Evolutionary conservation across 352 stramenopile species (phyloP), one percentile per base, ranked within the genome.

Genomic region (Globisporangium takayamanum): DNA sequence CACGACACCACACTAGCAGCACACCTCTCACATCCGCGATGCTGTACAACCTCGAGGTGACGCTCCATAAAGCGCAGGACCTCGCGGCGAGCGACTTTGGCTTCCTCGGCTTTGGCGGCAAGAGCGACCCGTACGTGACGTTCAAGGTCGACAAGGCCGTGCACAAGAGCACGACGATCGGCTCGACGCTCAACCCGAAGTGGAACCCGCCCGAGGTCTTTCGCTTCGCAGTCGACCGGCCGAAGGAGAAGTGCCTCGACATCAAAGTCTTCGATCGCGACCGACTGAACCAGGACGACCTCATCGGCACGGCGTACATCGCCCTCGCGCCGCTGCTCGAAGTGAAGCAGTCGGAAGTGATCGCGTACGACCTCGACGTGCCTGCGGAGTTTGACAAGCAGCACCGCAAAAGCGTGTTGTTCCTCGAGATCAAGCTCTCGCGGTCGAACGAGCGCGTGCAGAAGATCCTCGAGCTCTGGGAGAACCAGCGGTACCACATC

Each of bases 401-500:
- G 58, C 76, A 85, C 14, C 67, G 76, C 69, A 87, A 83, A 53
- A 76, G 73, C 6, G 67, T 74, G 41, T 51, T 89, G 14, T 82
- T 80, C 37, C 68, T 89, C 20, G 80, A 88, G 66, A 70, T 89
- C 49, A 77, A 74, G 51, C 54, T 82, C 41, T 76, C 63, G 22
- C 47, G 48, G 18, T 68, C 68, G 4, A 83, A 82, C 50, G 76
- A 84, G 36, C 64, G 65, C 28, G 74, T 84, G 28, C 76, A 89
- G 55, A 71, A 80, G 55, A 69, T 84, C 33, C 70, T 94, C n/a
- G 82, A 92, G 67, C 72, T 92, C 25, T 94, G 83, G 82, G 82
- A 94, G 70, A 89, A 92, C 69, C 79, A 94, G 62, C 79, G 81
- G n/a, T 92, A 80, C 64, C 71, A 87, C 55, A 69, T 90, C 37